Base-by-base conservation (phyloP, 2,329 filamentous ascomycete genomes). In the Xylariaceae sp. region DNA sequence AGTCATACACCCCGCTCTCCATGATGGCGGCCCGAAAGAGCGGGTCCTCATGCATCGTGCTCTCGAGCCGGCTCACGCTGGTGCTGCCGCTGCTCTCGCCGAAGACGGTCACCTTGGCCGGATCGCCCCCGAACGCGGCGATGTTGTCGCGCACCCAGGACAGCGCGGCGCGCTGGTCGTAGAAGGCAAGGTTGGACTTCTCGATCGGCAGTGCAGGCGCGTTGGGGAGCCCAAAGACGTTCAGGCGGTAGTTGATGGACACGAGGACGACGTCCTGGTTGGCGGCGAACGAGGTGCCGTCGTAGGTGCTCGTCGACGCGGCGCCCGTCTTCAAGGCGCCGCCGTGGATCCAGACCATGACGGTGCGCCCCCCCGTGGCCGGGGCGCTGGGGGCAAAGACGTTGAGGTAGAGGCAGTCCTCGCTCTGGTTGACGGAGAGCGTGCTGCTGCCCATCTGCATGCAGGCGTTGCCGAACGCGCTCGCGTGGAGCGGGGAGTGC, bases 101-200 rank as follows among this genome's bases (percentile, higher is more conserved):
- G 29, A 57, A 58, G 13, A 64, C 48, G 0, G 57, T 55, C 31
- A 66, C 63, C 5, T 46, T 43, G 3, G 43, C 31, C 3, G 52
- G 14, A 19, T 45, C 36, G 13, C 44, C 42, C 2, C 44, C 39
- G 19, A 45, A 46, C 11, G 40, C 32, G 17, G 38, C 52, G 25
- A 67, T 61, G 43, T 70, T 67, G 22, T 60, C 50, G 11, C 51
- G 51, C 0, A 67, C 43, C 67, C 67, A 70, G 47, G 66, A 56
- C 0, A 70, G 47, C 0, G 63, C 65, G 4, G 56, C 39, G 2
- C 66, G 57, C 40, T 72, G 68, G 41, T 74, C 67, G 3, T 58
- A 53, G 3, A 70, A 46, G 1, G 62, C 67, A 3, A 64, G 30
- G 28, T 41, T 41, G 8, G 37, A 24, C 10, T 33, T 29, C 7